These are phyloP conservation scores for Fusarium nanum DNA, from an alignment of 2,329 filamentous ascomycete genomes.

Conservation along the genomic window DNA sequence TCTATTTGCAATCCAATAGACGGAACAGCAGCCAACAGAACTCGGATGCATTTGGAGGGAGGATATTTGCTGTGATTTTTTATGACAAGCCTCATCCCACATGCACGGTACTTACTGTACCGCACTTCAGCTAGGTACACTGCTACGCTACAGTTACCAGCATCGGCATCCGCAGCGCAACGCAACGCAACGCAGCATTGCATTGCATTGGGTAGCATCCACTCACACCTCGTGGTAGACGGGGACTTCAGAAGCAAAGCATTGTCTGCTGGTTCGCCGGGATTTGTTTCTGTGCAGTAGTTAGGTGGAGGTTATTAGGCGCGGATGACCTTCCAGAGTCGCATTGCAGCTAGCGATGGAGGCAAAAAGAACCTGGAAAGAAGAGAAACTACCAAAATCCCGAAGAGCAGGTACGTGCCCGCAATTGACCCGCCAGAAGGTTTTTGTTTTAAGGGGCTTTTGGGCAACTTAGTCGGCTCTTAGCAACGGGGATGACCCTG, in stretches of 20 bases:
- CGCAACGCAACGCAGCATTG: neutral
- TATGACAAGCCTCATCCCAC: neutral
- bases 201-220: constrained; percentile 5
- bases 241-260: constrained; percentile 8
- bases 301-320: neutral
- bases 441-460: constrained; percentile 37
- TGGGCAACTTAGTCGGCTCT: constrained; percentile 8
- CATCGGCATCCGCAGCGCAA: constrained; percentile 5
- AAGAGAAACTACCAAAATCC: neutral
- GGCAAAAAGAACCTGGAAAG: neutral
- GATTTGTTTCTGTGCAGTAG: constrained; percentile 15
- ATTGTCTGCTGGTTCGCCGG: constrained; percentile 18
- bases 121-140: neutral
- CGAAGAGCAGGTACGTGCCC: neutral
- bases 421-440: neutral
- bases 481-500: constrained; percentile 15
- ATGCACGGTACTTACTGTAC: neutral
- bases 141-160: constrained; percentile 1
- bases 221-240: constrained; percentile 28
- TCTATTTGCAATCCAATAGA: neutral
- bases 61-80: neutral
- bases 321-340: constrained; percentile 13
- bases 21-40: neutral
- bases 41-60: neutral
- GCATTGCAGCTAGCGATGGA: constrained; percentile 20